Evolutionary conservation across 352 stramenopile genomes (phyloP), one percentile per base, ranked within the genome.

Genomic region (Globisporangium cystogenes): DNA sequence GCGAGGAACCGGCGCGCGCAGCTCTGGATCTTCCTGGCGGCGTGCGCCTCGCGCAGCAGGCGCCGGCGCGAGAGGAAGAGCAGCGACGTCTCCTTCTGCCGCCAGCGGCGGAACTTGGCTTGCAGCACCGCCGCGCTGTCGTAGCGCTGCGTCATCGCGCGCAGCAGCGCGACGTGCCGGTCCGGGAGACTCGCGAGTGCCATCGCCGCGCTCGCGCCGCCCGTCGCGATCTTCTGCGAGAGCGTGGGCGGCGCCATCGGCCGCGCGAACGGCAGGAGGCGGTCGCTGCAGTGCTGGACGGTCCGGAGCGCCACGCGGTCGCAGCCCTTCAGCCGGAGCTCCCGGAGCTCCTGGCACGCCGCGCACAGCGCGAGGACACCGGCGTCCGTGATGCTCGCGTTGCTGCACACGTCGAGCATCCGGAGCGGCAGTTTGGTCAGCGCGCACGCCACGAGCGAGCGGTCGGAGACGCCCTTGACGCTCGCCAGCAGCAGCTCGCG

Each of bases 321-420:
- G 51, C 80, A 91, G 23, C 76, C 77, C 60, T 82, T 75, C 8
- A 91, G 55, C 4, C 70, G 69, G 6, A 91, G 55, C 29, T 85
- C 65, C n/a, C 72, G 68, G 4, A 91, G 62, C 23, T 62, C 45
- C 33, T 77, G 71, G 31, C 80, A 88, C 0, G 52, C 54, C 0
- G 59, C 43, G 14, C 64, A 67, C 4, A 91, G 51, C 1, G 57
- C 55, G 7, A 59, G 40, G 0, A 91, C n/a, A 0, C 75, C 80
- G 6, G 51, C 53, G 45, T 87, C 75, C 0, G 73, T 86, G 58
- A 91, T 72, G 45, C 67, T 74, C 2, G 62, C 73, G 52, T 91
- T 88, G 29, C 71, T 77, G 51, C 53, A 76, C 8, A 91, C 50
- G 40, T 90, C 80, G 1, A 91, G 12, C 0, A 64, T 26, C 23